Evolutionary conservation across 768 basidiomycete genomes (phyloP).

Genomic region (Phlebiopsis flavidoalba): DNA sequence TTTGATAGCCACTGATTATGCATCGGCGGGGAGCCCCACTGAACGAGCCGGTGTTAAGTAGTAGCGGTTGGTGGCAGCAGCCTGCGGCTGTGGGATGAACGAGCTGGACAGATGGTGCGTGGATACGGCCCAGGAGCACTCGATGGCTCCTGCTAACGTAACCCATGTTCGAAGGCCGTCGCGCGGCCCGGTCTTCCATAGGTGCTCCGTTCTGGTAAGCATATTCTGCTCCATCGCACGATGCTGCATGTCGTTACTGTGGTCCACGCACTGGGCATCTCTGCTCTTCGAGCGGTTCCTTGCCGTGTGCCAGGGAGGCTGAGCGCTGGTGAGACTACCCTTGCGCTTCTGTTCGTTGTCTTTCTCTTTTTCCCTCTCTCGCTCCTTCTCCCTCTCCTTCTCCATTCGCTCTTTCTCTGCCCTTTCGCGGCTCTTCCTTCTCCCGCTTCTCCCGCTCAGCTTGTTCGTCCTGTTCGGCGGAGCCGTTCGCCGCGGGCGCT

Average conservation of each 20-base stretch:
- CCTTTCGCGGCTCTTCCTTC: conserved; percentile 33
- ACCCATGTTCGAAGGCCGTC: background rate
- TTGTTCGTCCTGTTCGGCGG: conserved; percentile 30
- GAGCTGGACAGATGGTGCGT: conserved; percentile 13
- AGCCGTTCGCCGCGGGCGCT: conserved; percentile 17
- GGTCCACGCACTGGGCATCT: conserved; percentile 86
- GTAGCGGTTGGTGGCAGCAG: conserved; percentile 24
- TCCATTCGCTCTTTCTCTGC: conserved; percentile 27
- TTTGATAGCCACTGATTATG: conserved; percentile 21
- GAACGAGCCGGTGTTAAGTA: conserved; percentile 30
- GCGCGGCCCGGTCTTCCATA: conserved; percentile 3
- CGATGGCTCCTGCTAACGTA: conserved; percentile 5
- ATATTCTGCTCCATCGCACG: conserved; percentile 91
- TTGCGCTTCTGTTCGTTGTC: conserved; percentile 32
- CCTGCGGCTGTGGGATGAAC: conserved; percentile 28
- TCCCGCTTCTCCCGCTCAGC: conserved; percentile 34
- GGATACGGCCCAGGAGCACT: conserved; percentile 14
- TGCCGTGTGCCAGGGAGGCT: conserved; percentile 41
- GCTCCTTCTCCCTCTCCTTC: conserved; percentile 13
- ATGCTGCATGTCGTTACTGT: conserved; percentile 92
- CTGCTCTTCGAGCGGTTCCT: conserved; percentile 64
- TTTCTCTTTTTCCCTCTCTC: conserved; percentile 6
- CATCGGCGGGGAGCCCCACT: conserved; percentile 36
- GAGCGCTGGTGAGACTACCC: conserved; percentile 64
- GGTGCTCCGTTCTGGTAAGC: conserved; percentile 21